Evolutionary conservation across 352 stramenopile species (phyloP).

Genomic region (Phytophthora capsici): DNA sequence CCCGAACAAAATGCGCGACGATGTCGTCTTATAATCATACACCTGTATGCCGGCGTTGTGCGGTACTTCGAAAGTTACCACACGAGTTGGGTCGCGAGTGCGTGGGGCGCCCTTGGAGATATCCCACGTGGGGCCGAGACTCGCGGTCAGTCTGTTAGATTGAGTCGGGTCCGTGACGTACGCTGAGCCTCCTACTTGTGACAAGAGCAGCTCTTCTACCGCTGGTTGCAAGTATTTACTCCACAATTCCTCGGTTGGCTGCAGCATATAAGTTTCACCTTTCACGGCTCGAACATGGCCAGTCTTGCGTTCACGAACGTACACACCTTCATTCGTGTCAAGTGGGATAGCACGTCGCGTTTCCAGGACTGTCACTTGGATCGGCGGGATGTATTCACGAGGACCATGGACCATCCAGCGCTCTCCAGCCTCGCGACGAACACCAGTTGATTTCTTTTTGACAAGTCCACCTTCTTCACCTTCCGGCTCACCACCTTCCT

Average conservation of each 20-base stretch:
- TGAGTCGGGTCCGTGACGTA: slow-evolving; percentile 64
- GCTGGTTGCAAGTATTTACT: slow-evolving; percentile 65
- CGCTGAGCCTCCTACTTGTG: slow-evolving; percentile 59
- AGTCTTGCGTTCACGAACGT: slow-evolving; percentile 80
- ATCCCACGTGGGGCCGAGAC: slow-evolving; percentile 28
- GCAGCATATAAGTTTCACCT: slow-evolving; percentile 83
- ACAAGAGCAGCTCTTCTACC: slow-evolving; percentile 68
- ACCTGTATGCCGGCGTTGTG: slow-evolving; percentile 86
- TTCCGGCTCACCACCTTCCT: slow-evolving; percentile 22
- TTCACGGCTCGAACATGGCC: slow-evolving; percentile 77
- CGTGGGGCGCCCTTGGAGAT: slow-evolving; percentile 4
- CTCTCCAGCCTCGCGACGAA: slow-evolving; percentile 68
- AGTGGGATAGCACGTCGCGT: slow-evolving; percentile 80
- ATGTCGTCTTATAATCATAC: slow-evolving; percentile 88
- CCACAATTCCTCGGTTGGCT: slow-evolving; percentile 82
- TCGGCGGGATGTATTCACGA: slow-evolving; percentile 80
- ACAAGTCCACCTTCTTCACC: slow-evolving; percentile 18
- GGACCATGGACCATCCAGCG: slow-evolving; percentile 86
- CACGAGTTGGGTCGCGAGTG: slow-evolving; percentile 61
- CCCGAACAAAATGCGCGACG: slow-evolving; percentile 81
- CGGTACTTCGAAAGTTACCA: slow-evolving; percentile 83
- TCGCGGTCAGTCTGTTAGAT: slow-evolving; percentile 30
- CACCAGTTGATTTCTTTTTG: slow-evolving; percentile 22
- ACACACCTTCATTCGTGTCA: slow-evolving; percentile 82
- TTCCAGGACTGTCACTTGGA: slow-evolving; percentile 79